These are phyloP conservation scores for Aureobasidium zeae DNA, from an alignment of 2,329 filamentous ascomycete species.

Conservation along the genomic window DNA sequence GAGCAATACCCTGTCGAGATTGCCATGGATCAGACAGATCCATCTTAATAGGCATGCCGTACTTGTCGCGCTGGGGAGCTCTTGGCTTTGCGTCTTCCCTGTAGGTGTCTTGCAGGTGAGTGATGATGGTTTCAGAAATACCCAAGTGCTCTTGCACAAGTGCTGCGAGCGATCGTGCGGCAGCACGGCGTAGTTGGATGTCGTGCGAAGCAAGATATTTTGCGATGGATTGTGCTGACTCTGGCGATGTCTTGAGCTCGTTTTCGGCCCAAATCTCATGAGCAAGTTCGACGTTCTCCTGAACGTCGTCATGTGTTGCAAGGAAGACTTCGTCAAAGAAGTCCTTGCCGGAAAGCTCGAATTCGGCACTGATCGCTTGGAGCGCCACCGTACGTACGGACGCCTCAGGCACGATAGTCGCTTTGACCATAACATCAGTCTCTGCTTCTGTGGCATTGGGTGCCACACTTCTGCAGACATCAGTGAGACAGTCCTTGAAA, in stretches of 20 bases:
- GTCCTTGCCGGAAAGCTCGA: constrained; percentile 79
- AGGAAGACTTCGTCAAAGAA: constrained; percentile 92
- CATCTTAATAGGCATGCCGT: constrained; percentile 86
- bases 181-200: constrained; percentile 70
- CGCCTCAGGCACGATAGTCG: constrained; percentile 67
- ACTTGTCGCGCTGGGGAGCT: constrained; percentile 77
- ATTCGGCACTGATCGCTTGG: constrained; percentile 81
- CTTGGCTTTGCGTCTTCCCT: constrained; percentile 70
- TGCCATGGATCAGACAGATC: constrained; percentile 89
- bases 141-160: constrained; percentile 53
- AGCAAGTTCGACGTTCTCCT: constrained; percentile 76
- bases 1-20: constrained; percentile 75
- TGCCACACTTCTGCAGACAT: constrained; percentile 75
- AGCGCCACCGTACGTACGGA: constrained; percentile 76
- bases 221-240: constrained; percentile 54
- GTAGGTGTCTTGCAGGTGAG: constrained; percentile 62
- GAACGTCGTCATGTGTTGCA: constrained; percentile 79
- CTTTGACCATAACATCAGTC: constrained; percentile 65
- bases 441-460: constrained; percentile 68
- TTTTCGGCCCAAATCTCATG: constrained; percentile 94
- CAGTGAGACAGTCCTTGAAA: constrained; percentile 83
- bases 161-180: constrained; percentile 71
- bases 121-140: constrained; percentile 53
- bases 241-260: constrained; percentile 58
- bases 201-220: constrained; percentile 75